Percentiles rank a stretch among this genome's conserved stretches.
Conservation (phyloP, 352 stramenopile genomes). For the Globisporangium alternatum region DNA sequence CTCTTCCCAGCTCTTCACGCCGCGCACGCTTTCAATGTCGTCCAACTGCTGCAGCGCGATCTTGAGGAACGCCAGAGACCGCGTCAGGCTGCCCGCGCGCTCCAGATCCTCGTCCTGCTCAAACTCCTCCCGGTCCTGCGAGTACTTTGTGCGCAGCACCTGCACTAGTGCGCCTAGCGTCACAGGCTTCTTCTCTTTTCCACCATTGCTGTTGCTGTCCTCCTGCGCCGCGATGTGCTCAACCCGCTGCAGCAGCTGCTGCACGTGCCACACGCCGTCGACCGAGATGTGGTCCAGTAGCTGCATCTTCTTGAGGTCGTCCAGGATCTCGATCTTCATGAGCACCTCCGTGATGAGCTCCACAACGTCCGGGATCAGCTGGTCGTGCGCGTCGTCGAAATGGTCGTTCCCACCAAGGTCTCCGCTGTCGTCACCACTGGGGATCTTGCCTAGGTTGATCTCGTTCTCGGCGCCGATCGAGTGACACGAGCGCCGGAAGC, state of each 20-base stretch:
- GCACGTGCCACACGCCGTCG: conserved; percentile 71
- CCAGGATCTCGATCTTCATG: conserved; percentile 63
- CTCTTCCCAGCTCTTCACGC: conserved; percentile 31
- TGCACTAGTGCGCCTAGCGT: conserved; percentile 34
- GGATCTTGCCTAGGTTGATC: conserved; percentile 17
- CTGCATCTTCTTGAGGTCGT: conserved; percentile 84
- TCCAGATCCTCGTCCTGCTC: conserved; percentile 35
- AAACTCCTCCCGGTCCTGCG: conserved; percentile 10
- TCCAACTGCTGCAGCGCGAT: conserved; percentile 39
- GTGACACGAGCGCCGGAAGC: conserved; percentile 70
- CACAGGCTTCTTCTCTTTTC: conserved; percentile 1
- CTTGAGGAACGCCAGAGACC: conserved; percentile 50
- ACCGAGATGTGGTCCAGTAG: conserved; percentile 78
- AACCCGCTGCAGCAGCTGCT: conserved; percentile 43
- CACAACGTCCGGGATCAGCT: conserved; percentile 61
- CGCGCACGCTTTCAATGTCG: conserved; percentile 28
- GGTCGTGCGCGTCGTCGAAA: conserved; percentile 29
- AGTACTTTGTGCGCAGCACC: conserved; percentile 12
- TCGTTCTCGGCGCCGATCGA: conserved; percentile 63
- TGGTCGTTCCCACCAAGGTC: conserved; percentile 19
- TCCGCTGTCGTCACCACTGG: background rate
- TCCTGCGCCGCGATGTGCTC: conserved; percentile 20
- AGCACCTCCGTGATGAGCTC: conserved; percentile 77
- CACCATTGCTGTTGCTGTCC: background rate
- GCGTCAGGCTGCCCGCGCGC: conserved; percentile 40